Base-by-base conservation (phyloP, 2,329 filamentous ascomycete species). In the Cercospora brassicicola region DNA sequence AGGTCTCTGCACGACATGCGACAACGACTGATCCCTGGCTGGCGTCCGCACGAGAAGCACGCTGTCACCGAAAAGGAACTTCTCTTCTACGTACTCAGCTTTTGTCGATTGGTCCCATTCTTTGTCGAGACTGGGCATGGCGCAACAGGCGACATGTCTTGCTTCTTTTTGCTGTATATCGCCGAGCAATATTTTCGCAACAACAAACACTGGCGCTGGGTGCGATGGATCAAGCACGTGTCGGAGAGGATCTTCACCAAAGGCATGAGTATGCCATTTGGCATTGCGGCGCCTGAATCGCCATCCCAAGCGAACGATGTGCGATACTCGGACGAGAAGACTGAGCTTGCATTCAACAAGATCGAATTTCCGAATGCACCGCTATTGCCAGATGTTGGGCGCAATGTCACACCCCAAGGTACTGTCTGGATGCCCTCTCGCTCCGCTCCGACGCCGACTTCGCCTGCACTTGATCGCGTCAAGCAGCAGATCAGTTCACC, bases 121-220 rank as follows among this genome's bases (percentile, higher is more conserved):
- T 74, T 75, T 39, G 60, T 69, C 48, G 72, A 76, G 18, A 72
- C 73, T 1, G 56, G 59, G 10, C 71, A 70, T 31, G 69, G 68
- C 18, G 69, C 69, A 3, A 71, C 73, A 10, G 73, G 74, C 1
- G 67, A 73, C 26, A 71, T 76, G n/a, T 72, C 72, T 26, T 72
- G 74, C 18, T 77, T 77, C 66, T 71, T 76, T 2, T 71, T 72
- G 0, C 62, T 77, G 28, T 67, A 69, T n/a, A 67, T 69, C 2
- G 69, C 68, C 0, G 61, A 69, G 18, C 64, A 70, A 51, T 71
- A 73, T 30, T 72, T 70, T 33, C 64, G 59, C 20, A 56, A 64
- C 45, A 59, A 65, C 15, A 45, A 28, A 15, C 57, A 67, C 51
- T 57, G 55, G 61, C 61, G 62, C 3, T 67, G 66, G 66, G 28